Conservation (phyloP, 768 basidiomycete genomes). For the Rossbeevera mucosa region DNA sequence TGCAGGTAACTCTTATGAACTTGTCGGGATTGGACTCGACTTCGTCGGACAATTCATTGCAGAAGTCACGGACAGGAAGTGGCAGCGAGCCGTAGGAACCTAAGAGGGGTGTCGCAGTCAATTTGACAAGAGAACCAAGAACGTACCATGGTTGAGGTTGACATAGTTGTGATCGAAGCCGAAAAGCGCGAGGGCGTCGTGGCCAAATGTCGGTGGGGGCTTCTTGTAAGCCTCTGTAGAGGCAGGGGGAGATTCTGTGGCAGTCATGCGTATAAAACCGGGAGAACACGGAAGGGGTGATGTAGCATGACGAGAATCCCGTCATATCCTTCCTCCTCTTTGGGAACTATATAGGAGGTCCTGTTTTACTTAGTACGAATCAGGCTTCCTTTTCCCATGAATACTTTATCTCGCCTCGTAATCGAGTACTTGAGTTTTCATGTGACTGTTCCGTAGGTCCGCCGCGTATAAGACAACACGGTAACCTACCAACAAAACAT, state of each 20-base stretch:
- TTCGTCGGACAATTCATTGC: slow-evolving; percentile 36
- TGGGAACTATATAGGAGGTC: too few relatives aligned
- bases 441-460: too few relatives aligned
- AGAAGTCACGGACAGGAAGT: slow-evolving; percentile 44
- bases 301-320: not conserved
- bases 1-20: slow-evolving; percentile 42
- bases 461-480: too few relatives aligned
- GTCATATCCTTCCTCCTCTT: too few relatives aligned
- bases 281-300: not conserved
- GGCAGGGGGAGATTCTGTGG: not conserved
- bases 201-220: slow-evolving; percentile 49
- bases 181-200: slow-evolving; percentile 49
- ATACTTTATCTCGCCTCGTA: too few relatives aligned
- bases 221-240: slow-evolving; percentile 17
- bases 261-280: slow-evolving; percentile 5
- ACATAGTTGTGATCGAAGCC: slow-evolving; percentile 54
- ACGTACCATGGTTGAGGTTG: slow-evolving; percentile 62
- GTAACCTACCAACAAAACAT: too few relatives aligned
- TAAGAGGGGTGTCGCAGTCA: slow-evolving; percentile 16
- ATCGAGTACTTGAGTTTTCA: too few relatives aligned
- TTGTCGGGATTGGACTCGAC: slow-evolving; percentile 55
- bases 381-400: too few relatives aligned
- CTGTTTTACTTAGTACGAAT: too few relatives aligned
- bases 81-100: slow-evolving; percentile 60
- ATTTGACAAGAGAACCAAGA: not conserved